Base-by-base conservation (phyloP, 345 rosid species). In the Melastoma malabathricum region DNA sequence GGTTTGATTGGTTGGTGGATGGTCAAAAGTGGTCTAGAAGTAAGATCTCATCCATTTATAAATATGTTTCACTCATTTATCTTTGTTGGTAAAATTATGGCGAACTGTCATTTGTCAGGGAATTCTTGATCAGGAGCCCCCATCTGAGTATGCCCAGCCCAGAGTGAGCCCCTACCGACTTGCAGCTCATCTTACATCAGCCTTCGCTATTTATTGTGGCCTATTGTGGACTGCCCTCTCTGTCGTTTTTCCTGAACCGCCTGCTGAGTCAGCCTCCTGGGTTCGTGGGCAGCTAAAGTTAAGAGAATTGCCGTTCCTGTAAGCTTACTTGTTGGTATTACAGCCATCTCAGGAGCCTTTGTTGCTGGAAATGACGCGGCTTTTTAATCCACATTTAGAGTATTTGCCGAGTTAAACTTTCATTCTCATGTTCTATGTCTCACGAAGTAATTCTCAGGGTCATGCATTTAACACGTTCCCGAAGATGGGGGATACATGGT, bases 1-100 rank as follows among this genome's bases (percentile, higher is more conserved):
- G 96, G 98, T 59, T 65, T 87, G 55, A 84, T 92, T 62, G 96
- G 96, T 63, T 92, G 96, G 95, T 92, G 98, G 98, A 87, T 92
- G 98, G 98, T 92, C 25, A 92, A 84, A 71, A 92, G 98, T 64
- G 98, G 98, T 56, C 62, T 92, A 65, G 98, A 87, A 94, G 97
- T 86, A 62, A 67, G 57, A 47, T 45, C 4, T 23, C 49, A 34
- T 60, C 48, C 18, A 7, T 15, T 1, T 55, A 27, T 45, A 18
- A 5, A 31, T 3, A 50, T 39, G 10, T 10, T 18, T 18, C 20
- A 10, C 57, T 45, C 41, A 39, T 43, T 9, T 4, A 39, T 19
- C 9, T 31, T 52, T 34, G 5, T 18, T 47, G 13, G 1, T 20
- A 22, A 31, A 50, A 56, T 34, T 9, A 34, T 34, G 12, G 12